Conservation (phyloP, 441 rosid species). For the Arabidopsis hybrid region DNA sequence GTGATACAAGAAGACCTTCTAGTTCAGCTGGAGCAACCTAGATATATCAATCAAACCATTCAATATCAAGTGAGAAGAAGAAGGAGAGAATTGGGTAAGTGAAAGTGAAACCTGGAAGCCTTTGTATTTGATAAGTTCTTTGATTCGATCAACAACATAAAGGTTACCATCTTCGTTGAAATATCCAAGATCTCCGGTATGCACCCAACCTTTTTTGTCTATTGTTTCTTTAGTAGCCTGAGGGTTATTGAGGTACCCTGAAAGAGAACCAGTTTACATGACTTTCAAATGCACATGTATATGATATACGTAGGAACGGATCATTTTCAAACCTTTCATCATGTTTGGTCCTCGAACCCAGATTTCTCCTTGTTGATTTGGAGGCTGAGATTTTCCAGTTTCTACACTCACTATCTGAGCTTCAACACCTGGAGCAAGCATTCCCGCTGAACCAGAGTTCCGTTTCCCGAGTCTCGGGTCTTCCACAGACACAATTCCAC, state of each 20-base stretch:
- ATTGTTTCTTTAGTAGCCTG: conserved; percentile 64
- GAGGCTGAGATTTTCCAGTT: conserved; percentile 68
- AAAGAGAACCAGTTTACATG: conserved; percentile 21
- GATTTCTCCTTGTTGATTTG: conserved; percentile 75
- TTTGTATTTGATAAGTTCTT: conserved; percentile 82
- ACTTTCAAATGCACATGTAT: background rate
- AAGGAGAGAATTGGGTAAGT: background rate
- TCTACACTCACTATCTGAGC: conserved; percentile 72
- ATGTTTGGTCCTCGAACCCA: conserved; percentile 90
- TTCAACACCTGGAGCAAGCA: conserved; percentile 71
- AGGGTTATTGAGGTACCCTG: conserved; percentile 70
- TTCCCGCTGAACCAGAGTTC: conserved; percentile 73
- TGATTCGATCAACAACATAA: conserved; percentile 73
- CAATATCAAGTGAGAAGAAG: background rate
- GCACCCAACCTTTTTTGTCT: conserved; percentile 70
- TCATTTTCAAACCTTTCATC: conserved; percentile 59
- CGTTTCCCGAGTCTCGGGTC: conserved; percentile 51
- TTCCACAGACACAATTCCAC: conserved; percentile 67
- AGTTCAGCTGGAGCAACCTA: conserved; percentile 99
- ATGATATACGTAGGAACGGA: background rate
- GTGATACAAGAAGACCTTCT: conserved; percentile 94
- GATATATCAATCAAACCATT: conserved; percentile 7
- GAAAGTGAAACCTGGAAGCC: conserved; percentile 65
- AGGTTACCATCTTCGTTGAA: conserved; percentile 71
- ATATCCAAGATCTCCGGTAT: conserved; percentile 78